Evolutionary conservation across 2,329 filamentous ascomycete species (phyloP).

Genomic region (Emydomyces testavorans): DNA sequence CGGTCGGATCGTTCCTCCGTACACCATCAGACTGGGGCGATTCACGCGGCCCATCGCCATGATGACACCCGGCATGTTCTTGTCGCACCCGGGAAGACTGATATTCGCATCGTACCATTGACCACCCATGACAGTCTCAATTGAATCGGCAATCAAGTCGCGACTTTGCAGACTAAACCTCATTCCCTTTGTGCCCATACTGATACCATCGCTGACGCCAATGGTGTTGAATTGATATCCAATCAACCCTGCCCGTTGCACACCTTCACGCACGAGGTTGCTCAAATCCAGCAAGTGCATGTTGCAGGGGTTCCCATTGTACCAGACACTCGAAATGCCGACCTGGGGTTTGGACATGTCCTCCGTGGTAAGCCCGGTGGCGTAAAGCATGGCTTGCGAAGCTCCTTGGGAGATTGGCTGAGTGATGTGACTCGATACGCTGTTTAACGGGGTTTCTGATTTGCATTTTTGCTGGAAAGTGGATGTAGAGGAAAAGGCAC

Average conservation of each 20-base stretch:
- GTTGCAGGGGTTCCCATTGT: constrained; percentile 95
- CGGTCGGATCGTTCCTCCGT: constrained; percentile 86
- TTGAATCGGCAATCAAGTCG: constrained; percentile 94
- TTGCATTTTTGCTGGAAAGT: constrained; percentile 10
- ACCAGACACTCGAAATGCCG: constrained; percentile 97
- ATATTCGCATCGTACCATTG: constrained; percentile 99
- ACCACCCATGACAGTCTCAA: constrained; percentile 97
- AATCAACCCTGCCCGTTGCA: constrained; percentile 64
- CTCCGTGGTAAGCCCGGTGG: constrained; percentile 70
- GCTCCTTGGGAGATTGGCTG: constrained; percentile 97
- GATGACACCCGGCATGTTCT: constrained; percentile 93
- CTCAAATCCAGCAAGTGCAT: constrained; percentile 95
- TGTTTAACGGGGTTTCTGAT: constrained; percentile 53
- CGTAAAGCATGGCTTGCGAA: constrained; percentile 98
- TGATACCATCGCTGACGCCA: constrained; percentile 93
- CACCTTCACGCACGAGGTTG: constrained; percentile 60
- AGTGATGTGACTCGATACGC: constrained; percentile 71
- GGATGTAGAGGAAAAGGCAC: constrained; percentile 6
- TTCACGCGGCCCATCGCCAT: constrained; percentile 95
- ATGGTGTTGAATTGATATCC: constrained; percentile 99
- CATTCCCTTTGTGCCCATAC: constrained; percentile 97
- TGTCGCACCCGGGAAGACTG: constrained; percentile 94
- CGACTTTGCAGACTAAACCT: constrained; percentile 86
- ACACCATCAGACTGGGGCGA: constrained; percentile 91
- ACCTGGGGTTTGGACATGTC: constrained; percentile 97